Base-by-base conservation (phyloP, 305 asterid genomes). In the Fraxinus xanthoxyloides region DNA sequence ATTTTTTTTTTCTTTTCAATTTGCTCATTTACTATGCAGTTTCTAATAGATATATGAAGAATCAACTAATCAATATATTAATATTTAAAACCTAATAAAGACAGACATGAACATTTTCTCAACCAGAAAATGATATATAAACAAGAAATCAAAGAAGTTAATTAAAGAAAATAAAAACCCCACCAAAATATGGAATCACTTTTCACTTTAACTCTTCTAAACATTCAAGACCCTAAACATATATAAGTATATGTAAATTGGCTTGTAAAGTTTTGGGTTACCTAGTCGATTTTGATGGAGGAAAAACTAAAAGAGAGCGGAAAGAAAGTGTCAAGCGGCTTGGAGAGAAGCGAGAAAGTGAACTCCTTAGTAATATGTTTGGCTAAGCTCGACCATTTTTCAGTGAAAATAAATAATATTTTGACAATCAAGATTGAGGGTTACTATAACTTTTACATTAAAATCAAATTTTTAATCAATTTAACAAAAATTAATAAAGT, bases 271-370 rank as follows among this genome's bases (percentile, higher is more conserved):
- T 35, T 56, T 31, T 59, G 10, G 77, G 26, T 82, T 77, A 87
- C 90, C 86, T 85, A 72, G 51, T 34, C 72, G 76, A 76, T 21
- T 28, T 65, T 87, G 88, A 87, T 83, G 72, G 85, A 28, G 54
- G 84, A 34, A 34, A 26, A 43, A 77, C 24, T 34, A 17, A 61
- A 13, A 24, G 36, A 54, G 72, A 51, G 28, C 10, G 70, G 54
- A 79, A 72, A 51, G 28, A 21, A 32, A 72, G 77, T 43, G 75
- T 70, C 5, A 2, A 30, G 46, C 40, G 75, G 43, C 75, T 70
- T 32, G 75, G 30, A 69, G 24, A 30, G 75, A 28, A 69, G 75
- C 6, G 40, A 70, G 8, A 67, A 4, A 13, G 21, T 67, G 38
- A 26, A 12, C 73, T 26, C 73, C 17, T 65, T 1, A 0, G 34